Conservation (phyloP, 306 rosid genomes). For the Malus domestica region DNA sequence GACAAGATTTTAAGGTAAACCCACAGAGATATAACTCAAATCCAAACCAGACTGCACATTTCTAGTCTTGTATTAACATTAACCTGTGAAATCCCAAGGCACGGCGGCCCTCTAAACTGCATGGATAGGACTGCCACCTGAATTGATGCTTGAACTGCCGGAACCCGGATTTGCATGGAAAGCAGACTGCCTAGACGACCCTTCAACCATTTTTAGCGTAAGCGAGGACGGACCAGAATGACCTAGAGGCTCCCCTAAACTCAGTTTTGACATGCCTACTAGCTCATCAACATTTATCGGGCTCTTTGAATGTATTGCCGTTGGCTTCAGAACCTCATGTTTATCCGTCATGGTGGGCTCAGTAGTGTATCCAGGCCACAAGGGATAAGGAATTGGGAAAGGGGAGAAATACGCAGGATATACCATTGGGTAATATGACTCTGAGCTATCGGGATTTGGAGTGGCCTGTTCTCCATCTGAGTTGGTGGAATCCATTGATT, state of each 20-base stretch:
- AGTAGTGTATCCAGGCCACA: conserved; percentile 59
- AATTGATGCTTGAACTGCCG: conserved; percentile 45
- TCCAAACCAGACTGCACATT: conserved; percentile 48
- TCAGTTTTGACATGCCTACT: conserved; percentile 91
- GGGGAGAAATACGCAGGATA: conserved; percentile 75
- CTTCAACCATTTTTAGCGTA: conserved; percentile 64
- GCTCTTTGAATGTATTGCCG: conserved; percentile 77
- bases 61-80: conserved; percentile 26
- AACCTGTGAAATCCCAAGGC: conserved; percentile 27
- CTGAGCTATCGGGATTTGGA: conserved; percentile 39
- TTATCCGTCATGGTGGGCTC: conserved; percentile 52
- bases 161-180: conserved; percentile 82
- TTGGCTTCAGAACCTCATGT: conserved; percentile 84
- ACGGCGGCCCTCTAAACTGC: conserved; percentile 44
- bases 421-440: conserved; percentile 47
- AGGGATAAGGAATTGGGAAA: conserved; percentile 63
- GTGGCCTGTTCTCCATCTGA: conserved; percentile 76
- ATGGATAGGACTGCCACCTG: conserved; percentile 69
- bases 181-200: conserved; percentile 92
- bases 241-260: conserved; percentile 73
- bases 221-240: conserved; percentile 65
- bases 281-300: conserved; percentile 90
- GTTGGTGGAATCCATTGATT: conserved; percentile 89
- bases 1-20: conserved; percentile 32
- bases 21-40: conserved; percentile 29